phyloP scores from a whole-genome alignment of 257 asterid genomes.

The Fraxinus americana region DNA sequence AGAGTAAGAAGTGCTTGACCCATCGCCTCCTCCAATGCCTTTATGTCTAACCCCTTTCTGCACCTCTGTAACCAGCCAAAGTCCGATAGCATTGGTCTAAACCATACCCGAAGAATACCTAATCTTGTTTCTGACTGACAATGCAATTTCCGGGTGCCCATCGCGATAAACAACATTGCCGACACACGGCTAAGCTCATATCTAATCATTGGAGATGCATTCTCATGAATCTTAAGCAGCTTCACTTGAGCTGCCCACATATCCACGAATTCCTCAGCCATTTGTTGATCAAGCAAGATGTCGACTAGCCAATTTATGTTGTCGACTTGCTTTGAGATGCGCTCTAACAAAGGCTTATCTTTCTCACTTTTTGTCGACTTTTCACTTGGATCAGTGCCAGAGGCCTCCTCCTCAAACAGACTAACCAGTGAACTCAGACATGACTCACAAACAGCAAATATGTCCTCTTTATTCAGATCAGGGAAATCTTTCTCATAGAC shows the following conservation, averaged over 20 bases:
- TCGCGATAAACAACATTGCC: constrained; percentile 70
- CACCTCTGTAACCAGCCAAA: constrained; percentile 96
- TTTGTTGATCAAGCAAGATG: constrained; percentile 73
- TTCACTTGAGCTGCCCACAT: constrained; percentile 68
- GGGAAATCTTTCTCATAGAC: constrained; percentile 54
- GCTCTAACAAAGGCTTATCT: constrained; percentile 63
- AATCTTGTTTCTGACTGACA: constrained; percentile 70
- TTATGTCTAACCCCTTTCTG: constrained; percentile 76
- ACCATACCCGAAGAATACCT: constrained; percentile 63
- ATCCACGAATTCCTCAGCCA: constrained; percentile 75
- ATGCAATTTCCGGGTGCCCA: constrained; percentile 78
- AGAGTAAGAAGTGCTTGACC: constrained; percentile 89
- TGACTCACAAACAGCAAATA: constrained; percentile 55
- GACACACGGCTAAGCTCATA: constrained; percentile 88
- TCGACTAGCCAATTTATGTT: constrained; percentile 83
- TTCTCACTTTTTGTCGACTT: constrained; percentile 35
- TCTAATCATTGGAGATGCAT: constrained; percentile 74
- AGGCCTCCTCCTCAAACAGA: constrained; percentile 57
- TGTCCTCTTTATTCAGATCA: constrained; percentile 62
- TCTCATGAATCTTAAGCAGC: constrained; percentile 55
- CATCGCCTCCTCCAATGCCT: constrained; percentile 78
- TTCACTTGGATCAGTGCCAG: constrained; percentile 27
- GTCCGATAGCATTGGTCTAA: constrained; percentile 79
- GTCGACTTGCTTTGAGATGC: constrained; percentile 75
- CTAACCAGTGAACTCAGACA: constrained; percentile 56